Base-by-base conservation (phyloP, 441 rosid genomes). In the Metrosideros polymorpha region DNA sequence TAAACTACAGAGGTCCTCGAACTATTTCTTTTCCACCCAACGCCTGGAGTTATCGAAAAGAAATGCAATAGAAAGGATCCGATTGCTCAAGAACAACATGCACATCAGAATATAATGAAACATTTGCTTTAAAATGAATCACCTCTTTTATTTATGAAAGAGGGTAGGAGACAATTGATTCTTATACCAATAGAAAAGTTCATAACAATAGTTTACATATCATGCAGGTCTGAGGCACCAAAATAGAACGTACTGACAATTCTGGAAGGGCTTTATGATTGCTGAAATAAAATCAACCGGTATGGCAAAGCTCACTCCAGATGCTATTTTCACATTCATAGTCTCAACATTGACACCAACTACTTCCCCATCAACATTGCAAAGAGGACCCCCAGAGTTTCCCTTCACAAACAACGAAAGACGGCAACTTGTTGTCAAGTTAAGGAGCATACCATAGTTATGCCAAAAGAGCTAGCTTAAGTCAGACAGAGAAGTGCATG, bases 111-210 rank as follows among this genome's bases (percentile, higher is more conserved):
- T 19, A 9, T 35, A 19, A 66, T 19, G 77, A 63, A 32, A 32
- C 43, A 32, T 9, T 1, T 0, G 71, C 22, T 59, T n/a, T 1
- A n/a, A 57, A 57, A 57, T 57, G 18, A 0, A n/a, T n/a, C 9
- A n/a, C 63, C 18, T 1, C 18, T n/a, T n/a, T 1, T 0, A 30
- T 15, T 15, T 7, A 15, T 7, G 30, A 1, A 29, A 7, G 0
- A 30, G 43, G 43, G 32, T 63, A 18, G 6, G 6, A 30, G 3
- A 19, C 25, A 10, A 0, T 39, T 22, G 22, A 29, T 59, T 2
- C 2, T 29, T 22, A 14, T 57, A 18, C 77, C 1, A 3, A 71
- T 35, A 63, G n/a, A 24, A 71, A 6, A 71, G n/a, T 6, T 35
- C 17, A 22, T 22, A 71, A 22, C n/a, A 9, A 5, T 24, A 35